These are phyloP conservation scores for Fusarium tupiense DNA, from an alignment of 2,329 filamentous ascomycete species.

Conservation along the genomic window DNA sequence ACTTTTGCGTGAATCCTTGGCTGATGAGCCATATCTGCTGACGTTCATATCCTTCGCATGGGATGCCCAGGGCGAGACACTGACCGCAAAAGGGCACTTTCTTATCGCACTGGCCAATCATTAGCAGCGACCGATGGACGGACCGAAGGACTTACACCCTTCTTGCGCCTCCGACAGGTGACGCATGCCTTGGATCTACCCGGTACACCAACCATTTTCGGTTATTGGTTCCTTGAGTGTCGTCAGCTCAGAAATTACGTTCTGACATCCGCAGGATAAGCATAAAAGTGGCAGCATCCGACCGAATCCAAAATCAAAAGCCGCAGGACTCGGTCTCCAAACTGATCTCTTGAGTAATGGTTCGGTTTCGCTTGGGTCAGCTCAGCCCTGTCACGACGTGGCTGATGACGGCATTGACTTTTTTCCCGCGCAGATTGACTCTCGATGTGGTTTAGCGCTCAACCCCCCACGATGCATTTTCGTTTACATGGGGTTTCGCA, in stretches of 20 bases:
- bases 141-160: background rate
- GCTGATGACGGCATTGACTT: constrained; percentile 29
- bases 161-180: constrained; percentile 14
- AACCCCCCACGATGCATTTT: background rate
- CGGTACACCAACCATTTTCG: constrained; percentile 16
- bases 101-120: constrained; percentile 2
- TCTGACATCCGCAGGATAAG: background rate
- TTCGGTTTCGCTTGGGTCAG: background rate
- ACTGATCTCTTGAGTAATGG: background rate
- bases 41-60: constrained; percentile 6
- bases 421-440: constrained; percentile 19
- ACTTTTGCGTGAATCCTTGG: background rate
- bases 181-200: constrained; percentile 19
- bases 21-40: constrained; percentile 18
- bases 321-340: background rate
- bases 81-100: background rate
- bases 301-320: no score
- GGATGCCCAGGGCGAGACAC: background rate
- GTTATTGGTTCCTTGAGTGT: accelerated
- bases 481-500: background rate
- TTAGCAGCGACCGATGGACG: background rate
- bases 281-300: background rate
- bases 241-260: no score
- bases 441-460: constrained; percentile 12
- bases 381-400: background rate